A percentile compares a stretch with the other conserved stretches of the same genome.
Evolutionary conservation across 2,329 filamentous ascomycete genomes (phyloP).

Genomic region (Trichophyton mentagrophytes): DNA sequence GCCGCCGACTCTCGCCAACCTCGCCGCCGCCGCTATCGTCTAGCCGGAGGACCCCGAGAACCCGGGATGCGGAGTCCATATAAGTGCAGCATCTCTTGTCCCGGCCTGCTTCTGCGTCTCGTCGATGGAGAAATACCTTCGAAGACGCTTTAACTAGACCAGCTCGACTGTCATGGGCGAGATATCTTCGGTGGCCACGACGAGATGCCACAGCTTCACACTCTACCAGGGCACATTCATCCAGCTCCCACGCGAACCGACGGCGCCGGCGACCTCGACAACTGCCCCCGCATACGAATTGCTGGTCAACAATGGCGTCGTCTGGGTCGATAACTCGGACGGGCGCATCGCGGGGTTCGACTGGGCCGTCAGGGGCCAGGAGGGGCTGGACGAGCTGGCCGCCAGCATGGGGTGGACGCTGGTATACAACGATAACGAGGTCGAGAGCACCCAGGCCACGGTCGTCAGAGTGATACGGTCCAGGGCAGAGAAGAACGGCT

Average conservation of each 20-base stretch:
- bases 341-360: constrained; percentile 26
- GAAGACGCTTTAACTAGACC: no score
- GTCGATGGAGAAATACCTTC: neutral
- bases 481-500: constrained; percentile 31
- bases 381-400: constrained; percentile 18
- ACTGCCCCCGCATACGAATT: constrained; percentile 41
- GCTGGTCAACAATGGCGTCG: constrained; percentile 38
- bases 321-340: constrained; percentile 23
- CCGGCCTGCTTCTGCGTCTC: neutral
- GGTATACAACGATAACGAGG: constrained; percentile 11
- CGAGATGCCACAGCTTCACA: constrained; percentile 13
- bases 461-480: constrained; percentile 24
- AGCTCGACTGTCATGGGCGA: neutral
- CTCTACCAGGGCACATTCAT: constrained; percentile 52
- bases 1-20: no score
- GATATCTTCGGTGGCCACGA: neutral
- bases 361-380: constrained; percentile 21
- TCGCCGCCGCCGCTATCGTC: no score
- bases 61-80: neutral
- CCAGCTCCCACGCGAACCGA: constrained; percentile 37
- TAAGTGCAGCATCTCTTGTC: neutral
- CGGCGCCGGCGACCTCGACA: constrained; percentile 38
- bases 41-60: no score
- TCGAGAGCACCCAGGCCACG: constrained; percentile 2
- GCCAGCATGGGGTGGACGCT: constrained; percentile 23